Base-by-base conservation (phyloP, 192 early-diverging fungal genomes). In the Kappamyces sp. region DNA sequence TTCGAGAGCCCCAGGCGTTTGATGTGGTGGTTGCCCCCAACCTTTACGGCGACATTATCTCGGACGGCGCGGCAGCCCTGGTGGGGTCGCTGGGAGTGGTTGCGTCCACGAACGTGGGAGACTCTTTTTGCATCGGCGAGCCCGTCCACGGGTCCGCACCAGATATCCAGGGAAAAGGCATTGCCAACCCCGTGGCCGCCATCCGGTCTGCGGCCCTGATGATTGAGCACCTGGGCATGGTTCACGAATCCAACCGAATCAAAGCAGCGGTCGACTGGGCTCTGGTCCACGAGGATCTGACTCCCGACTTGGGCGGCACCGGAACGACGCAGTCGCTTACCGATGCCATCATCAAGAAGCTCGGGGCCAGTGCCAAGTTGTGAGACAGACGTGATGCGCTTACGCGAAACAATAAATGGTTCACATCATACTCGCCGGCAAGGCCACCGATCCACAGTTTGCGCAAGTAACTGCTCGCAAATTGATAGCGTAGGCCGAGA, bases 1-100 rank as follows among this genome's bases (percentile, higher is more conserved):
- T 96, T 86, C 88, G 93, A 60, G 95, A 96, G 67, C 93, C 95
- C 47, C 81, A 97, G 40, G 82, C 81, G 5, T 96, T 96, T 76
- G 95, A 98, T 73, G 95, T 98, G 4, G 87, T 86, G 1, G 95
- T 98, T 35, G 93, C 93, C 1, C 95, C 95, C 60, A 98, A 98
- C 78, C 70, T 98, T 65, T 98, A 96, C 64, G 95, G 95, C 46
- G 95, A 98, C 63, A 98, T 98, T 57, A 90, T 98, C 65, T 89
- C 86, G 68, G 95, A 98, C 68, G 95, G 92, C 38, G 95, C 95
- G 7, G 95, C 95, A 2, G 95, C 95, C 7, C 68, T 98, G 35
- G 95, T 96, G 1, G 95, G 95, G 12, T 90, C 87, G 60, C 78
- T 98, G 58, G 95, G 95, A 23, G 82, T 98, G 31, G 93, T 98